phyloP scores from a whole-genome alignment of 176 grass and related monocot species.

The Sorghum bicolor region Sorghum_bicolor_NCBIv3 NC_012879.2:56047001-56047500 shows the following conservation, averaged over 20 bases:
- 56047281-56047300: slow-evolving; percentile 42
- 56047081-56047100: slow-evolving; percentile 88
- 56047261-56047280: not conserved
- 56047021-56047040: slow-evolving; percentile 85
- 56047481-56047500: not conserved
- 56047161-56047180: slow-evolving; percentile 13
- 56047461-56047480: too few relatives aligned
- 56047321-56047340: not conserved
- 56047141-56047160: slow-evolving; percentile 2
- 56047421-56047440: slow-evolving; percentile 37
- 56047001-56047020: slow-evolving; percentile 43
- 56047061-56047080: slow-evolving; percentile 81
- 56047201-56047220: not conserved
- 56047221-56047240: too few relatives aligned
- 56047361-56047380: not conserved
- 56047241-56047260: not conserved
- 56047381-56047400: not conserved
- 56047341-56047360: slow-evolving; percentile 14
- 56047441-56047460: not conserved
- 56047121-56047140: not conserved
- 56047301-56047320: slow-evolving; percentile 26
- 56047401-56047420: slow-evolving; percentile 43
- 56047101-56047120: slow-evolving; percentile 36
- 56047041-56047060: slow-evolving; percentile 62
- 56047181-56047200: slow-evolving; percentile 34